phyloP scores from a whole-genome alignment of 768 basidiomycete genomes.

The Dioszegia aurantiaca region DNA sequence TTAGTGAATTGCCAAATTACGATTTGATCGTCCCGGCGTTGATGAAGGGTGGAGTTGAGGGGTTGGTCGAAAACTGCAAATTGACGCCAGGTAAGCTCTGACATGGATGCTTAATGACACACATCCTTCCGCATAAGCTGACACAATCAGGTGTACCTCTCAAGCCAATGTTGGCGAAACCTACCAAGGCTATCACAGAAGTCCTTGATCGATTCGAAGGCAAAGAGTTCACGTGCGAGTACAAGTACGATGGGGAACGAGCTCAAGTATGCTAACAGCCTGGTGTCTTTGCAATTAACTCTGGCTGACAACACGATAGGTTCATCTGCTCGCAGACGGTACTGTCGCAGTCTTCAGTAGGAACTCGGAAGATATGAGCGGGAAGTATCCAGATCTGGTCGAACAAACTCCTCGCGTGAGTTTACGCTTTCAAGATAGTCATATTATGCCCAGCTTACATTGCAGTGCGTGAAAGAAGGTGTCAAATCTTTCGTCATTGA shows the following conservation, averaged over 20 bases:
- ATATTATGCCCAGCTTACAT: background rate
- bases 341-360: conserved; percentile 87
- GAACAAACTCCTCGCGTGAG: conserved; percentile 81
- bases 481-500: conserved; percentile 92
- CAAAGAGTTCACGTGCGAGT: conserved; percentile 95
- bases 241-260: conserved; percentile 98
- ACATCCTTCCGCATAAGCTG: conserved; percentile 1
- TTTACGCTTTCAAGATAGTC: conserved; percentile 27
- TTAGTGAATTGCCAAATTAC: conserved; percentile 86
- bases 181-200: conserved; percentile 96
- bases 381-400: conserved; percentile 97
- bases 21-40: conserved; percentile 88
- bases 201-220: conserved; percentile 95
- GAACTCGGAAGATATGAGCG: conserved; percentile 99
- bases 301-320: conserved; percentile 54
- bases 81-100: conserved; percentile 70
- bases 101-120: background rate
- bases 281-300: background rate
- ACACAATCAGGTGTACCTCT: conserved; percentile 66
- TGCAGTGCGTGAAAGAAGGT: conserved; percentile 75
- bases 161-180: conserved; percentile 98
- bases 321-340: conserved; percentile 79
- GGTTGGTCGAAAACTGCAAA: conserved; percentile 72
- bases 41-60: conserved; percentile 70
- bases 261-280: conserved; percentile 64